A percentile compares a stretch with the other conserved stretches of the same genome.
Conservation (phyloP, 495 filamentous ascomycete species). For the Podospora pseudoanserina region DNA sequence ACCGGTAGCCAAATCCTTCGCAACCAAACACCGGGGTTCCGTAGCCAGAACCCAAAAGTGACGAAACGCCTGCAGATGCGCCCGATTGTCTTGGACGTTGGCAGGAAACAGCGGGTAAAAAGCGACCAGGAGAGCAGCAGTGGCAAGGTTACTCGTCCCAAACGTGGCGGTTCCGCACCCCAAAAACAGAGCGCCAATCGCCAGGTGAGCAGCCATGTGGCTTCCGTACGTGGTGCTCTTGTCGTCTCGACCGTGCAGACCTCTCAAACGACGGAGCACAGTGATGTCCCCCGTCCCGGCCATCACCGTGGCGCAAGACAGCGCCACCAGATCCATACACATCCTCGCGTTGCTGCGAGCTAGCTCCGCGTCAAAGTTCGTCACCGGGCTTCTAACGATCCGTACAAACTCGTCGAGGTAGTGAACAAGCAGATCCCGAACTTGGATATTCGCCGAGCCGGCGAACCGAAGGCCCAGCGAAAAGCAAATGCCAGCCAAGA, state of each 20-base stretch:
- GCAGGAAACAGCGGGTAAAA: constrained; percentile 93
- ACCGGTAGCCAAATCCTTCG: constrained; percentile 77
- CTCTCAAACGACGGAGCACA: constrained; percentile 84
- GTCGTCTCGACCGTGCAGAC: constrained; percentile 84
- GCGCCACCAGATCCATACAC: constrained; percentile 79
- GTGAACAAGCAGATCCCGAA: constrained; percentile 74
- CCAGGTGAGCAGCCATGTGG: constrained; percentile 88
- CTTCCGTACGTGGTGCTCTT: constrained; percentile 84
- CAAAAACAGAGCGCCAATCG: constrained; percentile 86
- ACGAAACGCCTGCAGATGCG: constrained; percentile 92
- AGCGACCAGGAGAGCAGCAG: constrained; percentile 80
- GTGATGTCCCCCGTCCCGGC: constrained; percentile 87
- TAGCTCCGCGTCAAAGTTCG: constrained; percentile 75
- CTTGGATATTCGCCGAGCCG: constrained; percentile 67
- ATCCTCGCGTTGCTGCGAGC: constrained; percentile 78
- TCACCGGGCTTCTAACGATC: constrained; percentile 62
- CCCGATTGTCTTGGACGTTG: constrained; percentile 84
- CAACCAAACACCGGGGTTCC: constrained; percentile 81
- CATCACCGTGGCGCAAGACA: constrained; percentile 86
- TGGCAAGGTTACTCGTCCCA: constrained; percentile 80
- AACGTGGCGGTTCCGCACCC: constrained; percentile 90
- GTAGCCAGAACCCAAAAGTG: constrained; percentile 96
- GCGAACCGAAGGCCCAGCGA: constrained; percentile 80
- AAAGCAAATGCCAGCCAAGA: constrained; percentile 83
- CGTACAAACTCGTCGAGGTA: constrained; percentile 87